Base-by-base conservation (phyloP, 2,329 filamentous ascomycete genomes). In the Raffaelea deltoideospora region DNA sequence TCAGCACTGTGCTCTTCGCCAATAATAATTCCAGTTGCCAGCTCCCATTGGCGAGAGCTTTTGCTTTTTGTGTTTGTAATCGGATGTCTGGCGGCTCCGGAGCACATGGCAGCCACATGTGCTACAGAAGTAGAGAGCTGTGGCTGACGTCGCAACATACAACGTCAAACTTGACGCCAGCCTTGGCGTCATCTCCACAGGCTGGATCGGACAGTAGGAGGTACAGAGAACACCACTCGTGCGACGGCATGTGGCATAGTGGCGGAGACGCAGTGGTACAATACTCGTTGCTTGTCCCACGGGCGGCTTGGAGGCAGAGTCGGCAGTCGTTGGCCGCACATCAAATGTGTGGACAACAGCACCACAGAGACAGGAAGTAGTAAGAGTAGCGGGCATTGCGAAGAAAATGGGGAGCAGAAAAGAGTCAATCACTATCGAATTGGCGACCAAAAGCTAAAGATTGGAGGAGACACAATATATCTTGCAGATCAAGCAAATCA, bases 41-140 rank as follows among this genome's bases (percentile, higher is more conserved):
- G 54, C 19, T 47, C 50, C 59, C 57, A 61, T 3, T 33, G 26
- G 9, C 17, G 4, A 13, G n/a, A 17, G 33, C 13, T 24, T n/a
- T n/a, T 28, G 34, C 22, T 10, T 15, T 22, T 9, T 31, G 33
- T 20, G n/a, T 15, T n/a, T 7, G 10, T 30, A 14, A 28, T 9
- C n/a, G 27, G 22, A 14, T 14, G 13, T n/a, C 11, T 3, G 35
- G 10, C 27, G 38, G 33, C 18, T 38, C 9, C 51, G 51, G 36
- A 61, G 59, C 15, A 63, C 28, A 35, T 64, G 61, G 33, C 61
- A 63, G 2, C 61, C 60, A 33, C 61, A 64, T 2, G 36, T 48
- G 0, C 40, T 37, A 39, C 61, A 64, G 41, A 64, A 64, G 42
- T 56, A 58, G 5, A 53, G 46, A 2, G 43, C 49, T 2, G 44